Conservation (phyloP, 805 yeast species). For the Candida taoyuanica region DNA sequence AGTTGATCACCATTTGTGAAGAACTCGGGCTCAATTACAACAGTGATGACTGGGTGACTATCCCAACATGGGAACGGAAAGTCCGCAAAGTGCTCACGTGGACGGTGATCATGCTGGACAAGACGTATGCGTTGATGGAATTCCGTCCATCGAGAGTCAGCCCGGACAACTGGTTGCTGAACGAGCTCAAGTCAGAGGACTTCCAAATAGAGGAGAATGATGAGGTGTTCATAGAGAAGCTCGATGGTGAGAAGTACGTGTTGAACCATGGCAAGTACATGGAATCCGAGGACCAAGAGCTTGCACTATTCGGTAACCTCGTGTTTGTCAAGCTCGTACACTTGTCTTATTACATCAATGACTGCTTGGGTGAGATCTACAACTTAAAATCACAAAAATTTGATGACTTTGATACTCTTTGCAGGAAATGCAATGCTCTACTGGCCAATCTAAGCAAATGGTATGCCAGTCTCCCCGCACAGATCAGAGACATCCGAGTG, state of each 20-base stretch:
- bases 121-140: slow-evolving; percentile 26
- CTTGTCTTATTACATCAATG: slow-evolving; percentile 23
- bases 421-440: slow-evolving; percentile 15
- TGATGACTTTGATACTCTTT: slow-evolving; percentile 22
- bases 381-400: slow-evolving; percentile 22
- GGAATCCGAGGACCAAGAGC: slow-evolving; percentile 6
- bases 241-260: slow-evolving; percentile 18
- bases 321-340: slow-evolving; percentile 26
- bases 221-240: slow-evolving; percentile 17
- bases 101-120: slow-evolving; percentile 26
- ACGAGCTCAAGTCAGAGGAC: slow-evolving; percentile 18
- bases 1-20: slow-evolving; percentile 23
- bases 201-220: slow-evolving; percentile 20
- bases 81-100: slow-evolving; percentile 25
- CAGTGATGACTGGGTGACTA: slow-evolving; percentile 24
- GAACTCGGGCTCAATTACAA: slow-evolving; percentile 27
- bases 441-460: slow-evolving; percentile 20
- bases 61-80: slow-evolving; percentile 29
- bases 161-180: slow-evolving; percentile 26
- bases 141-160: slow-evolving; percentile 23
- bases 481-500: slow-evolving; percentile 13
- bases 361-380: slow-evolving; percentile 20
- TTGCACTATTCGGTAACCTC: slow-evolving; percentile 17
- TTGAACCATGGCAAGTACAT: slow-evolving; percentile 11
- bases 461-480: slow-evolving; percentile 21